Evolutionary conservation across 352 stramenopile species (phyloP), one percentile per base, ranked within the genome.

Genomic region (Pythium dissimile): DNA sequence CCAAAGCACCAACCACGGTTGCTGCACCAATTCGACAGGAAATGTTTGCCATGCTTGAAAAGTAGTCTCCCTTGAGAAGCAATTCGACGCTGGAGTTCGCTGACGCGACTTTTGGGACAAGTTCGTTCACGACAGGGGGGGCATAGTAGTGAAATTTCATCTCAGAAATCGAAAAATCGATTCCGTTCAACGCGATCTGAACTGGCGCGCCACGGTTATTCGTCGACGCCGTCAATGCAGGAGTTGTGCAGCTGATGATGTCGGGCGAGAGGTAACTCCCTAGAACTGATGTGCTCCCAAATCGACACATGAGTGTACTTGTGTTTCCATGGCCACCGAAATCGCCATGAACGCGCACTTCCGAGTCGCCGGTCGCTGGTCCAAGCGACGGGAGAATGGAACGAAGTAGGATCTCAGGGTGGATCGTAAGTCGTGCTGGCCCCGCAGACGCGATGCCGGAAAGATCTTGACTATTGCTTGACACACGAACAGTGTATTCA

Each of bases 91-190:
- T 54, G 5, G 58, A 41, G 26, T 49, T 51, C 5, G 41, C 44
- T 34, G 59, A 52, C 3, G 32, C 51, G 16, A 54, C 16, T 1
- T 30, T 39, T 15, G 59, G 59, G 31, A 24, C 7, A 5, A 49
- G 2, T 10, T 38, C n/a, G 16, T n/a, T 12, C 5, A 67, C 12
- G 20, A 67, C 1, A n/a, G 59, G 59, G n/a, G 59, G 59, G 1
- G 47, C 51, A 16, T 67, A 67, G 24, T 67, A 67, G 18, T 48
- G 59, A 54, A 59, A 67, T 9, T 15, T 20, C 23, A 67, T 7
- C 39, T 57, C 3, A 2, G 59, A 58, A 2, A 10, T 38, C 20
- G 59, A 67, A 27, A 53, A 67, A 47, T 67, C 45, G 34, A 67
- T 38, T 16, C 43, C 59, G 13, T 58, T 58, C 15, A 67, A 27